Percentiles rank a stretch among this genome's conserved stretches.
phyloP scores from a whole-genome alignment of 495 filamentous ascomycete species.

The Trichoderma gamsii region DNA sequence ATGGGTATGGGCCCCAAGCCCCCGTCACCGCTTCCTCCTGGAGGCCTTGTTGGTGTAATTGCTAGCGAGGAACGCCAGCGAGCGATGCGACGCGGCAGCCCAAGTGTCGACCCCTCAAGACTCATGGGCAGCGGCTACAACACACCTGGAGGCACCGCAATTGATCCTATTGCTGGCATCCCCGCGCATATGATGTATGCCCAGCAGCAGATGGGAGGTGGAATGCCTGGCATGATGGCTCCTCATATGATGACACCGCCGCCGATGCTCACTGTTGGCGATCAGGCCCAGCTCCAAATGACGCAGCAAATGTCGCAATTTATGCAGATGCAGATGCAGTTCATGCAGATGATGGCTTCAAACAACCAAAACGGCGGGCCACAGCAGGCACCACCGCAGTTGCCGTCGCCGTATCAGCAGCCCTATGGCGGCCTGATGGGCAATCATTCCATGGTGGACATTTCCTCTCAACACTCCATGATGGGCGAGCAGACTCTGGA shows the following conservation, averaged over 20 bases:
- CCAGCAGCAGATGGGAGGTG: slow-evolving; percentile 23
- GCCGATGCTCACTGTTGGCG: slow-evolving; percentile 52
- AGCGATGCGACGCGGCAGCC: slow-evolving; percentile 73
- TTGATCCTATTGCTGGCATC: slow-evolving; percentile 41
- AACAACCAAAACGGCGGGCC: slow-evolving; percentile 30
- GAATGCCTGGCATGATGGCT: slow-evolving; percentile 15
- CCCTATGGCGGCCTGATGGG: slow-evolving; percentile 13
- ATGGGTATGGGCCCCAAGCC: slow-evolving; percentile 48
- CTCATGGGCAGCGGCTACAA: slow-evolving; percentile 29
- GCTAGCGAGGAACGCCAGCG: slow-evolving; percentile 73
- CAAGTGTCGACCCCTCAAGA: slow-evolving; percentile 47
- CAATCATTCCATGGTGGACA: slow-evolving; percentile 24
- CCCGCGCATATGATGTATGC: slow-evolving; percentile 45
- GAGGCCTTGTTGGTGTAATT: slow-evolving; percentile 88
- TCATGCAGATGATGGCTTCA: slow-evolving; percentile 71
- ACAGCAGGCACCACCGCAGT: slow-evolving; percentile 19
- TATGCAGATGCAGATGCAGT: slow-evolving; percentile 93
- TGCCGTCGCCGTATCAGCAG: not conserved
- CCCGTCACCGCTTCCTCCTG: slow-evolving; percentile 44
- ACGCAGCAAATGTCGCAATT: slow-evolving; percentile 82
- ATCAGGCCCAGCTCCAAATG: slow-evolving; percentile 77
- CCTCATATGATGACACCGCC: slow-evolving; percentile 24
- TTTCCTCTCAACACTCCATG: slow-evolving; percentile 39
- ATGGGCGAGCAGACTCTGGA: slow-evolving; percentile 34
- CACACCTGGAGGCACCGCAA: slow-evolving; percentile 11